phyloP scores from a whole-genome alignment of 257 asterid species.

The Solanum tacnaense region DNA sequence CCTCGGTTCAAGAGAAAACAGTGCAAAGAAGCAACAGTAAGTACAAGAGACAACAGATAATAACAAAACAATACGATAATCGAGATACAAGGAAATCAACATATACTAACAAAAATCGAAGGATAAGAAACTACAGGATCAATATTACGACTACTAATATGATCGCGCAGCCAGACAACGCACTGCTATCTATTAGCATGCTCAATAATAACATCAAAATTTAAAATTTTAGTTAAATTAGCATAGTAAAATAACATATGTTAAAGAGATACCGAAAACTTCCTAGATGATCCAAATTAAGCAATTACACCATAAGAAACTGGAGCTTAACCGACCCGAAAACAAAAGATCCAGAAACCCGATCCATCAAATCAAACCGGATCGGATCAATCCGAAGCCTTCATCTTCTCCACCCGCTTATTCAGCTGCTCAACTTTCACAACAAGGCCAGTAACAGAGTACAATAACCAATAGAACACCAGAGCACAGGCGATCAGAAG shows the following conservation, averaged over 20 bases:
- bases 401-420: conserved; percentile 54
- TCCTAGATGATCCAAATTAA: not conserved
- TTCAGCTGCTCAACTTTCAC: conserved; percentile 51
- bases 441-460: conserved; percentile 60
- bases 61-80: not conserved
- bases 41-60: not conserved
- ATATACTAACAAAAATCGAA: too few relatives aligned
- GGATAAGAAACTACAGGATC: too few relatives aligned
- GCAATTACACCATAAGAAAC: not conserved
- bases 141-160: too few relatives aligned
- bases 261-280: too few relatives aligned
- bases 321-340: not conserved
- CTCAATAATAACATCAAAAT: too few relatives aligned
- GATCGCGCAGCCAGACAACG: too few relatives aligned
- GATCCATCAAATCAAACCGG: not conserved
- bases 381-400: conserved; percentile 38
- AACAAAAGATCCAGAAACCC: not conserved
- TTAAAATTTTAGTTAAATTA: not conserved
- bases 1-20: not conserved
- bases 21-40: not conserved
- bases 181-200: too few relatives aligned
- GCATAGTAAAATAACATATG: not conserved
- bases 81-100: not conserved
- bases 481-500: conserved; percentile 65
- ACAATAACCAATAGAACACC: conserved; percentile 63